Evolutionary conservation across 2,329 filamentous ascomycete species (phyloP).

Genomic region (Coniochaeta sp.): DNA sequence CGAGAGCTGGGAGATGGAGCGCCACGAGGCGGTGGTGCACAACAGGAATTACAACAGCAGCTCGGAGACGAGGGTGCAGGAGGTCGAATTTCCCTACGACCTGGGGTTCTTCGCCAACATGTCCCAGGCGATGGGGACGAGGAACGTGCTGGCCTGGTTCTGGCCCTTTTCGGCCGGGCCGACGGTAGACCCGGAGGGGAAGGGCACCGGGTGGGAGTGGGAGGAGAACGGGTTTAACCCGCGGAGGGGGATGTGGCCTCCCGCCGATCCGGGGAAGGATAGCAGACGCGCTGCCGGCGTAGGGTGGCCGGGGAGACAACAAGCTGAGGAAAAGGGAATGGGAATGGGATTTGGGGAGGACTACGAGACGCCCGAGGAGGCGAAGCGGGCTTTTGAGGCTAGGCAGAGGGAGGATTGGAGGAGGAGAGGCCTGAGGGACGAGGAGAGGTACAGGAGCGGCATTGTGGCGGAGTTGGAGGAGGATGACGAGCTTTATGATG

Average conservation of each 20-base stretch:
- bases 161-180: slow-evolving; percentile 56
- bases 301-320: slow-evolving; percentile 30
- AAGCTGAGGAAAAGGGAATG: slow-evolving; percentile 20
- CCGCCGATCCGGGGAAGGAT: slow-evolving; percentile 54
- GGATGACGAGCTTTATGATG: slow-evolving; percentile 30
- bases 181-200: slow-evolving; percentile 26
- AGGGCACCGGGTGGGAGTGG: slow-evolving; percentile 51
- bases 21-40: slow-evolving; percentile 52
- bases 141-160: slow-evolving; percentile 61
- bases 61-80: slow-evolving; percentile 32
- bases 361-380: slow-evolving; percentile 33
- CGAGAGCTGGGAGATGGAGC: slow-evolving; percentile 67
- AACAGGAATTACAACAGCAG: slow-evolving; percentile 15
- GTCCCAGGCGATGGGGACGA: slow-evolving; percentile 66
- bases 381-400: slow-evolving; percentile 39
- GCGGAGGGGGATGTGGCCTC: slow-evolving; percentile 53
- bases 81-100: slow-evolving; percentile 77
- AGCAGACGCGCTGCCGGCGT: slow-evolving; percentile 31
- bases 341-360: slow-evolving; percentile 5
- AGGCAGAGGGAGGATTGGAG: slow-evolving; percentile 42
- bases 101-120: slow-evolving; percentile 69
- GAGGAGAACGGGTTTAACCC: slow-evolving; percentile 75
- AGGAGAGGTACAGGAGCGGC: slow-evolving; percentile 18
- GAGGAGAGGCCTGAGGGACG: slow-evolving; percentile 21
- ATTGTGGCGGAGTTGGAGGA: slow-evolving; percentile 46